phyloP scores from a whole-genome alignment of 345 rosid species.

The Excoecaria agallocha region DNA sequence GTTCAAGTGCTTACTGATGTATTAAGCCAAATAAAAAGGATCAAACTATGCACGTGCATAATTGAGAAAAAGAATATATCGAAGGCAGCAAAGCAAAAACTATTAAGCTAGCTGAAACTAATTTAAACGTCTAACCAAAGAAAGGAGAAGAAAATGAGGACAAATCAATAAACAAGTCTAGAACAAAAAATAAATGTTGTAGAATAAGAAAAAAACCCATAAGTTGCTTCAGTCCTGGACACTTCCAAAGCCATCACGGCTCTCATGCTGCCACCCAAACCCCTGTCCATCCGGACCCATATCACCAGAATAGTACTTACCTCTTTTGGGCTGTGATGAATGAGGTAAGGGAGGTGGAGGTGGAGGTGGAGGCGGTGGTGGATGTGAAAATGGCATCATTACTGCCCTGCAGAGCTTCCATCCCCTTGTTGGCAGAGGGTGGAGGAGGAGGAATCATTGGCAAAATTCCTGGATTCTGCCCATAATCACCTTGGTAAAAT shows the following conservation, averaged over 20 bases:
- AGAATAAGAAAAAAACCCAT: background rate
- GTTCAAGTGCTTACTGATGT: background rate
- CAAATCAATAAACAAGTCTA: slow-evolving; percentile 1
- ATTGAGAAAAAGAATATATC: background rate
- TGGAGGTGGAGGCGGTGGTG: slow-evolving; percentile 49
- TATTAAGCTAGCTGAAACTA: background rate
- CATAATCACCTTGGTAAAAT: slow-evolving; percentile 57
- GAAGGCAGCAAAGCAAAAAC: background rate
- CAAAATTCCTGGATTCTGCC: slow-evolving; percentile 41
- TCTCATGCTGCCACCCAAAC: slow-evolving; percentile 78
- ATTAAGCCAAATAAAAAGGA: too few species aligned
- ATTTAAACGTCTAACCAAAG: slow-evolving; percentile 30
- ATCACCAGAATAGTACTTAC: slow-evolving; percentile 49
- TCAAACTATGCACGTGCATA: background rate
- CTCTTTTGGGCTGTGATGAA: slow-evolving; percentile 46
- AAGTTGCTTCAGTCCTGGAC: slow-evolving; percentile 44
- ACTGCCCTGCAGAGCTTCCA: slow-evolving; percentile 41
- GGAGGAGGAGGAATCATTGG: slow-evolving; percentile 42
- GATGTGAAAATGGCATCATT: slow-evolving; percentile 41
- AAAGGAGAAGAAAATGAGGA: slow-evolving; percentile 29
- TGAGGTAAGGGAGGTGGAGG: slow-evolving; percentile 48
- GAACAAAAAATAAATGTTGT: slow-evolving; percentile 11
- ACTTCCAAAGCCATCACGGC: slow-evolving; percentile 59
- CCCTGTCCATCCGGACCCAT: slow-evolving; percentile 56
- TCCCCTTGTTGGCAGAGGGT: slow-evolving; percentile 34